phyloP scores from a whole-genome alignment of 495 filamentous ascomycete species.

The Aeminium ludgeri region DNA sequence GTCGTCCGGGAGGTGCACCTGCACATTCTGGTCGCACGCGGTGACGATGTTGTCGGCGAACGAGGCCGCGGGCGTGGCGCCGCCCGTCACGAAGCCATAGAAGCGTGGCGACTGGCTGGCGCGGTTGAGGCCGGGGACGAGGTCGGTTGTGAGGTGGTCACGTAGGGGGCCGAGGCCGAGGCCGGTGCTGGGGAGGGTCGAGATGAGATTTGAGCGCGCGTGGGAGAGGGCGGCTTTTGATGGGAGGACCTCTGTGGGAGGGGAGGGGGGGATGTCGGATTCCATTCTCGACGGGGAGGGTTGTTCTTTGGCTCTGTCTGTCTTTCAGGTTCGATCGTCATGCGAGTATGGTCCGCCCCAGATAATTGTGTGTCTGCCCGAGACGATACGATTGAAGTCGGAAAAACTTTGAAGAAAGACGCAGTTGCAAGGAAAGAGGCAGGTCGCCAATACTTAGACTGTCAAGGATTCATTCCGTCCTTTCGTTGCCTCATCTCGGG shows the following conservation, averaged over 20 bases:
- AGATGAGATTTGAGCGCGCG: constrained; percentile 14
- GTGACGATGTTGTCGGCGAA: constrained; percentile 72
- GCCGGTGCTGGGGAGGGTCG: constrained; percentile 28
- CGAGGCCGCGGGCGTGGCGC: constrained; percentile 59
- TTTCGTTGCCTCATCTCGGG: too few species aligned
- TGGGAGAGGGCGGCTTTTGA: constrained; percentile 8
- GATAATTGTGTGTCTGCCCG: too few species aligned
- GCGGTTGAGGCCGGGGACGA: constrained; percentile 50
- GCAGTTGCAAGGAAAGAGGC: too few species aligned
- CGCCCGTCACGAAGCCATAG: constrained; percentile 81
- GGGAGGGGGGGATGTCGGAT: too few species aligned
- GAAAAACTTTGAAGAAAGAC: too few species aligned
- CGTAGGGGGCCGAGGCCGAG: constrained; percentile 30
- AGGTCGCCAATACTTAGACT: too few species aligned
- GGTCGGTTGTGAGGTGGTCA: constrained; percentile 37
- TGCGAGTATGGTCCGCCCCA: too few species aligned
- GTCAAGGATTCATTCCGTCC: too few species aligned
- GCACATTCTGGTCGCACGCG: constrained; percentile 66
- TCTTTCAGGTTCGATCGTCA: too few species aligned
- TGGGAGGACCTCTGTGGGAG: constrained; percentile 12
- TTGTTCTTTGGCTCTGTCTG: too few species aligned
- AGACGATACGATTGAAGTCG: too few species aligned
- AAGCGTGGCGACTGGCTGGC: constrained; percentile 49
- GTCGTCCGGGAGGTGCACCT: constrained; percentile 64
- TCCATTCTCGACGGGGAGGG: too few species aligned